Base-by-base conservation (phyloP, 2,329 filamentous ascomycete species). In the Aspergillus sergii region DNA sequence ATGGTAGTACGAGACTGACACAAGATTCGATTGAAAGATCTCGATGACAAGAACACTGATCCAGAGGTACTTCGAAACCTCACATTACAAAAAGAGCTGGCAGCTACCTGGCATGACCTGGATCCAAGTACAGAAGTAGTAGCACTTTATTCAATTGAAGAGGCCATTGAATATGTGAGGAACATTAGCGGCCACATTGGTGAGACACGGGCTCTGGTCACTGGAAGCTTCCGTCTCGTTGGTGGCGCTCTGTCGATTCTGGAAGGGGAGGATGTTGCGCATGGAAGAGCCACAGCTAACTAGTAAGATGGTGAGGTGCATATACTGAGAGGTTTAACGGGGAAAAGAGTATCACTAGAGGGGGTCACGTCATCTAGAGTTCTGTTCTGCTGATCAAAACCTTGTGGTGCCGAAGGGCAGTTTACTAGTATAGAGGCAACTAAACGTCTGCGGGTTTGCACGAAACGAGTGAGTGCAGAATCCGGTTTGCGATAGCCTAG, bases 101-200 rank as follows among this genome's bases (percentile, higher is more conserved):
- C 46, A 50, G 46, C 14, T 30, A 19, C 12, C 8, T 50, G 46
- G 26, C 46, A 28, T 50, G 14, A 16, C 26, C 10, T 50, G 46
- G 46, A 50, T 10, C 46, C 46, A 16, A 28, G 14, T 19, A 50
- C 46, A 30, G 19, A 58, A 53, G 19, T 70, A 66, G 34, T 64
- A 68, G 41, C 66, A 74, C 64, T 68, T 75, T 34, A 73, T 76
- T 73, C 63, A 7, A 72, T 77, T 34, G 69, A 74, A 59, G 62
- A 65, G 6, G 74, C 75, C 0, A 54, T 76, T 8, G 64, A 64
- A 16, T 51, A 66, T 58, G 74, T 73, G 5, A 68, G 59, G 61
- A 30, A 36, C 2, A 63, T 73, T 19, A 61, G 66, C 39, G 57
- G 32, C 19, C 51, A 66, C 41, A 39, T 64, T 11, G 66, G 51